Evolutionary conservation across 768 basidiomycete species (phyloP).

Genomic region (Boletus fagicola): DNA sequence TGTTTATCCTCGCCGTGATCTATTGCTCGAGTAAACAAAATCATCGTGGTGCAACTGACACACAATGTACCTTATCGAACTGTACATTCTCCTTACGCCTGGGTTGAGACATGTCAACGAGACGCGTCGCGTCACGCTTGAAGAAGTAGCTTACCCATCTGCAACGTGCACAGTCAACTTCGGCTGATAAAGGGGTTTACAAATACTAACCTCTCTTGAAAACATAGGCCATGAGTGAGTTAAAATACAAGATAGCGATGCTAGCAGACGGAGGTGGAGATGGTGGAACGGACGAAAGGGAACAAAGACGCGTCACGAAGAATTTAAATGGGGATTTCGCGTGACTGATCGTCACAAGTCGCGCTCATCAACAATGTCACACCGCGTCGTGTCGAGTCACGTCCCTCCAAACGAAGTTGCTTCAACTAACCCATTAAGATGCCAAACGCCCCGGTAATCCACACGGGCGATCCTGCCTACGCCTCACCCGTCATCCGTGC

Average conservation of each 20-base stretch:
- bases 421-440: slow-evolving; percentile 10
- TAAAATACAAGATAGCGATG: slow-evolving; percentile 3
- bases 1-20: slow-evolving; percentile 86
- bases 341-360: slow-evolving; percentile 32
- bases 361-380: slow-evolving; percentile 35
- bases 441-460: slow-evolving; percentile 32
- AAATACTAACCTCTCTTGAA: slow-evolving; percentile 53
- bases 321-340: slow-evolving; percentile 29
- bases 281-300: slow-evolving; percentile 25
- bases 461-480: slow-evolving; percentile 38
- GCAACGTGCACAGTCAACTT: slow-evolving; percentile 11
- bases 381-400: slow-evolving; percentile 23
- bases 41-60: slow-evolving; percentile 8
- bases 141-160: slow-evolving; percentile 46
- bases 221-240: slow-evolving; percentile 45
- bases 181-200: background rate
- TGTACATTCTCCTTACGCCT: slow-evolving; percentile 90
- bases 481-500: slow-evolving; percentile 46
- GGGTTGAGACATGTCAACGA: slow-evolving; percentile 10
- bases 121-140: slow-evolving; percentile 26
- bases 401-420: background rate
- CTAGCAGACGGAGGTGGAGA: slow-evolving; percentile 11
- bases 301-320: slow-evolving; percentile 27
- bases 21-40: slow-evolving; percentile 32
- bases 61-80: slow-evolving; percentile 77